Percentiles rank a stretch among this genome's conserved stretches.
These are phyloP conservation scores for Penicillium coprophilum DNA, from an alignment of 495 filamentous ascomycete species.

Conservation along the genomic window DNA sequence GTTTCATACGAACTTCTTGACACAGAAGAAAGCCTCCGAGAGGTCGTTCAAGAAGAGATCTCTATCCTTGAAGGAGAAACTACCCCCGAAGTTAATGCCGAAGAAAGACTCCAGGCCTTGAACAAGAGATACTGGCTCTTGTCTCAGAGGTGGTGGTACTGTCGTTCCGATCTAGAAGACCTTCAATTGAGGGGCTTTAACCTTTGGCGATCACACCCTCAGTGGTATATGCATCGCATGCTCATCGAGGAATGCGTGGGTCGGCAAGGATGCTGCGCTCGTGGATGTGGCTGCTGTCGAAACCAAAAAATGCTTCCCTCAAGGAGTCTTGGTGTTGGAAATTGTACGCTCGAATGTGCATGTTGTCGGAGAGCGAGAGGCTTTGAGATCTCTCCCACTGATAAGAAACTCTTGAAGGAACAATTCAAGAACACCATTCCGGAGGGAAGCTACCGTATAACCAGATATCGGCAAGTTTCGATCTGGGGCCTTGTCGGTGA, in stretches of 20 bases:
- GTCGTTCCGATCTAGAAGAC: neutral
- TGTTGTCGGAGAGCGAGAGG: neutral
- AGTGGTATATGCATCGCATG: neutral
- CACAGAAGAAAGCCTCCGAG: conserved; percentile 2
- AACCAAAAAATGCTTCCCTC: neutral
- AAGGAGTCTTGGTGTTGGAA: neutral
- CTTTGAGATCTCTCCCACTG: neutral
- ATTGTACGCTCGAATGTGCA: neutral
- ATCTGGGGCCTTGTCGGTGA: too few species aligned
- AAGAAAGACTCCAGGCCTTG: conserved; percentile 1
- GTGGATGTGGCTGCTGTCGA: neutral
- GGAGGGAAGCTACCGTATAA: too few species aligned
- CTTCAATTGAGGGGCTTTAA: neutral
- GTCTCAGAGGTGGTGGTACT: neutral
- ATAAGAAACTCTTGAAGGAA: too few species aligned
- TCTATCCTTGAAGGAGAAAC: neutral
- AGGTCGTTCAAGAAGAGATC: conserved; percentile 4
- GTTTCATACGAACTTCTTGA: neutral
- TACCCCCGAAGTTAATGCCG: neutral
- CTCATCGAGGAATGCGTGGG: neutral
- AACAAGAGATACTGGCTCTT: neutral
- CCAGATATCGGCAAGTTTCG: too few species aligned
- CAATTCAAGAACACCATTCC: too few species aligned
- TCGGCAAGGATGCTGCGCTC: neutral
- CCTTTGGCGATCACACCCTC: neutral